Evolutionary conservation across 495 filamentous ascomycete species (phyloP).

Genomic region (Sordaria brevicollis): DNA sequence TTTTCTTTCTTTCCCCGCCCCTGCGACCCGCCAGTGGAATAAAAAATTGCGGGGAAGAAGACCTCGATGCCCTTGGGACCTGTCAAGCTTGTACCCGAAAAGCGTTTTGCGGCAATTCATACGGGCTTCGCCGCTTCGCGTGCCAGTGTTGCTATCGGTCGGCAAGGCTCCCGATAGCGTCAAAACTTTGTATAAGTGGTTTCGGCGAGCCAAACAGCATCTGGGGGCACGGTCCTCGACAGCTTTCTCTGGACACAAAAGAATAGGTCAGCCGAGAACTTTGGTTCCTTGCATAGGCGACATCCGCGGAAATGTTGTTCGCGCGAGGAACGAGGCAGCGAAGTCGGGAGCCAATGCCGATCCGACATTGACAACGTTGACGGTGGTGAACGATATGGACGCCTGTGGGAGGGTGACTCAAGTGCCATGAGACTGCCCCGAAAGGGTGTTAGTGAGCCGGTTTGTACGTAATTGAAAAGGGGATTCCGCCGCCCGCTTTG

Average conservation of each 20-base stretch:
- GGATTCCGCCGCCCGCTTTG: not conserved
- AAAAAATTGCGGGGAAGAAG: not conserved
- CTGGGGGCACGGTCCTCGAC: not conserved
- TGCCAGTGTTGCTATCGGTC: not conserved
- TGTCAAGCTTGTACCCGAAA: not conserved
- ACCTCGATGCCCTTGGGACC: no score
- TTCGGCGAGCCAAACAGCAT: not conserved
- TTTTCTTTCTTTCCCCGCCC: not conserved
- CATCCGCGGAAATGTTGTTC: constrained; percentile 20
- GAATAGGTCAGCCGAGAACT: not conserved
- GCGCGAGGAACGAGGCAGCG: not conserved
- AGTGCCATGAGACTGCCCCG: constrained; percentile 4
- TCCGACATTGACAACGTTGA: constrained; percentile 2
- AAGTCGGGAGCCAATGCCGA: constrained; percentile 9
- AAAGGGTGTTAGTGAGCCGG: constrained; percentile 15
- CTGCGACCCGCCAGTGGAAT: not conserved
- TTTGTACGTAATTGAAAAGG: constrained; percentile 29
- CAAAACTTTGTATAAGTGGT: not conserved
- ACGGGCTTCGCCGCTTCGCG: not conserved
- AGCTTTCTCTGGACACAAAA: not conserved
- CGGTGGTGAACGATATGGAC: not conserved
- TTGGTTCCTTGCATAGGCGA: not conserved
- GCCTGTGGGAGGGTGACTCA: constrained; percentile 2
- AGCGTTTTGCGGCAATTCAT: no score
- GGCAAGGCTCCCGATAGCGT: not conserved